Percentiles rank a stretch among this genome's conserved stretches.
Evolutionary conservation across 495 filamentous ascomycete species (phyloP).

Genomic region (Talaromyces trachyspermus): DNA sequence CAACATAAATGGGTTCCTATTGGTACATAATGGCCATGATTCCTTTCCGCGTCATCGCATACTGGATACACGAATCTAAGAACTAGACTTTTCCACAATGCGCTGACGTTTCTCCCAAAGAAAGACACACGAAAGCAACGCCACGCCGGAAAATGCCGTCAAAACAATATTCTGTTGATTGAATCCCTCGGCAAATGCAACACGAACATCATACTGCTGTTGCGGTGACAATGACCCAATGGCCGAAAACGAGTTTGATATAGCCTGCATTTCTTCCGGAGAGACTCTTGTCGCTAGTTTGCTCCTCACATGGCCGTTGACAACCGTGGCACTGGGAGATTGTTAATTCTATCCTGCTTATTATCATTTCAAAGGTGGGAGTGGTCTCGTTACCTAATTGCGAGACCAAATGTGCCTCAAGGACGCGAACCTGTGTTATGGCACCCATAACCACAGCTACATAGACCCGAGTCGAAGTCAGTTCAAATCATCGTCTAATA

Average conservation of each 20-base stretch:
- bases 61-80: too few species aligned
- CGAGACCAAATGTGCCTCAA: constrained; percentile 43
- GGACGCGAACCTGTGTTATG: constrained; percentile 42
- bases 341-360: not conserved
- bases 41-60: too few species aligned
- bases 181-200: constrained; percentile 1
- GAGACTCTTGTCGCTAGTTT: not conserved
- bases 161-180: not conserved
- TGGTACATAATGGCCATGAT: too few species aligned
- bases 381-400: not conserved
- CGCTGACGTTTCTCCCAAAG: constrained; percentile 18
- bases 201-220: not conserved
- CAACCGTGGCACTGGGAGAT: not conserved
- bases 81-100: not conserved
- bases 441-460: constrained; percentile 41
- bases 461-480: not conserved
- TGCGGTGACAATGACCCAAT: not conserved
- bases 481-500: not conserved
- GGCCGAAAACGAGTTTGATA: not conserved
- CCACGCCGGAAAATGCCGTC: not conserved
- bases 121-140: not conserved
- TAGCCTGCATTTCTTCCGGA: not conserved
- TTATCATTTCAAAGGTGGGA: not conserved
- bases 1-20: too few species aligned
- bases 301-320: not conserved